These are phyloP conservation scores for Nemania sp. DNA, from an alignment of 2,329 filamentous ascomycete genomes.

Conservation along the genomic window DNA sequence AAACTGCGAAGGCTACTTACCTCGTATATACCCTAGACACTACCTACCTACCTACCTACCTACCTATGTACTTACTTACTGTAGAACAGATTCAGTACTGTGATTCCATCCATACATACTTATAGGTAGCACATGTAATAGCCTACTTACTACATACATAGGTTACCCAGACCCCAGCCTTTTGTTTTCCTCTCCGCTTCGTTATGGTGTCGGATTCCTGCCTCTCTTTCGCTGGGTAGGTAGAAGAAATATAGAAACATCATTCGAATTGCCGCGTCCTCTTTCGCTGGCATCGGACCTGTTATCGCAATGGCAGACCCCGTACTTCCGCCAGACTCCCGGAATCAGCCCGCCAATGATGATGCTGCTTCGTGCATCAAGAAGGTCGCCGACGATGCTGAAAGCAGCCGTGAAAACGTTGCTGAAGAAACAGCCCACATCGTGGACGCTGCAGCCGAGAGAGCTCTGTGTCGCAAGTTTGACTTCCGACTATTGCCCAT, in stretches of 20 bases:
- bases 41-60: too few species aligned
- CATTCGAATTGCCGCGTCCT: not conserved
- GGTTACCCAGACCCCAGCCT: not conserved
- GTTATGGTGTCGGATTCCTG: not conserved
- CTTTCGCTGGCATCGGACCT: not conserved
- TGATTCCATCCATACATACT: too few species aligned
- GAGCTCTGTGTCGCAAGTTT: conserved; percentile 65
- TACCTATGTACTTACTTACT: too few species aligned
- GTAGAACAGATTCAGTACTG: too few species aligned
- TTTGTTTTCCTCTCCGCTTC: not conserved
- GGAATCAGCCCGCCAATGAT: not conserved
- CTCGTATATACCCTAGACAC: too few species aligned
- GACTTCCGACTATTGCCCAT: conserved; percentile 66
- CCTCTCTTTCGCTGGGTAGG: not conserved
- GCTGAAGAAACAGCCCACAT: conserved; percentile 51
- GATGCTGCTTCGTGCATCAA: conserved; percentile 36
- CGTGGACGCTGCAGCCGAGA: conserved; percentile 61
- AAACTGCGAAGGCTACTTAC: too few species aligned
- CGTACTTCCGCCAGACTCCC: conserved; percentile 11
- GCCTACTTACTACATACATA: not conserved
- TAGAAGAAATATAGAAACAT: too few species aligned
- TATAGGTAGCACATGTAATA: too few species aligned
- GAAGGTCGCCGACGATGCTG: conserved; percentile 41
- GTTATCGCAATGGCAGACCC: conserved; percentile 27
- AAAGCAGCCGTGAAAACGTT: conserved; percentile 48